Evolutionary conservation across 2,329 filamentous ascomycete species (phyloP), one percentile per base, ranked within the genome.

Genomic region (Sporothrix inflata): DNA sequence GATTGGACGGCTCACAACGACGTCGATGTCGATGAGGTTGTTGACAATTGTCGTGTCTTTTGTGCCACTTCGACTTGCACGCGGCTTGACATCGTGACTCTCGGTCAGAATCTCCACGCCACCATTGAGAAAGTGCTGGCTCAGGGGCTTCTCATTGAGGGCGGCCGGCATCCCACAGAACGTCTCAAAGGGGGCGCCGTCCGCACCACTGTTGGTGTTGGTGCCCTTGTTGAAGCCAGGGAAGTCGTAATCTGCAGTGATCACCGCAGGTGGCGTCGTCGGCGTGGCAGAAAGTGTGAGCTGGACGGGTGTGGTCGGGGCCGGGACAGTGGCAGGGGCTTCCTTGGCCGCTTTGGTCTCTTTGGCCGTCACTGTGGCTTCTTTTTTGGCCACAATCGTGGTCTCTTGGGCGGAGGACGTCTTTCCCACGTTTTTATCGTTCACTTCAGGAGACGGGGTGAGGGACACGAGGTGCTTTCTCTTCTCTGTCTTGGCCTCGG

Each of bases 11-110:
- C 40, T 6, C 8, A 21, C 42, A 2, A 42, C 27, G 0, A 24
- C 19, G 24, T 51, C 66, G 4, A 69, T 21, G 19, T 69, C n/a
- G 7, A 69, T 69, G 30, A 69, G 66, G 49, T 55, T n/a, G 66
- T 55, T 24, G 47, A 40, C 66, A 24, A 30, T 12, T 6, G 38
- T 30, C 12, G 40, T 6, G 11, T 27, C 12, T 6, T 21, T 12
- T n/a, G 11, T 19, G 9, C 51, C 27, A n/a, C 51, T 27, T 2
- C 49, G 2, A 19, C 1, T 19, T 3, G 4, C 49, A 14, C 30
- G 30, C 6, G 49, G 14, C 7, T 51, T 1, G 49, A 8, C 14
- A 51, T 21, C 16, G 49, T 55, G 4, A 9, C 5, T 3, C n/a
- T 3, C 21, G n/a, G 51, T 55, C 4, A 55, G 6, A 9, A 24